phyloP scores from a whole-genome alignment of 1,284 basidiomycete species.

The Cryptococcus hybrid region DNA sequence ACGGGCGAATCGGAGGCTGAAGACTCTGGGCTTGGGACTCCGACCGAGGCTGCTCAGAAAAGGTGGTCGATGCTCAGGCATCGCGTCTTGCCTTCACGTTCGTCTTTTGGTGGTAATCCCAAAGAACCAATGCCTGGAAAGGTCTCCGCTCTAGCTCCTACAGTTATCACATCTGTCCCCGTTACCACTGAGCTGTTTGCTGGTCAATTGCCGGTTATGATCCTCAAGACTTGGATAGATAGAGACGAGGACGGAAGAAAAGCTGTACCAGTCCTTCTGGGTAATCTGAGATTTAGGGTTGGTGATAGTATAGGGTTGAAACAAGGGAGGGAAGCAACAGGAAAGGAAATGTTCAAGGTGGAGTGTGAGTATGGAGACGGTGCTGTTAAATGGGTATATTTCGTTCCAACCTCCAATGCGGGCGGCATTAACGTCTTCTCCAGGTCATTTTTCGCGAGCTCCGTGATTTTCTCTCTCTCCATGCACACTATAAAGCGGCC shows the following conservation, averaged over 20 bases:
- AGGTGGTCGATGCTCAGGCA: conserved; percentile 35
- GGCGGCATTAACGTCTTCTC: too few species aligned
- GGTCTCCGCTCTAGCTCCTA: conserved; percentile 30
- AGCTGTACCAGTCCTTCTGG: conserved; percentile 78
- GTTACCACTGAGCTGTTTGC: conserved; percentile 82
- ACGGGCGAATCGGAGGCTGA: conserved; percentile 1
- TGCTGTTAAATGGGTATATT: conserved; percentile 74
- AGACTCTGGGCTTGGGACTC: conserved; percentile 7
- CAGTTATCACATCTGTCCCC: conserved; percentile 57
- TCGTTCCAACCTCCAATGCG: conserved; percentile 35
- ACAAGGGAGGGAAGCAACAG: conserved; percentile 26
- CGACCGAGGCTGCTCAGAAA: conserved; percentile 24
- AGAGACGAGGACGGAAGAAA: conserved; percentile 82
- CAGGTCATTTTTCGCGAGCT: conserved; percentile 88
- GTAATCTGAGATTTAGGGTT: conserved; percentile 48
- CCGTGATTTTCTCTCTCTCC: conserved; percentile 86
- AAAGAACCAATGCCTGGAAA: conserved; percentile 25
- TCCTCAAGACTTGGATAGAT: conserved; percentile 87
- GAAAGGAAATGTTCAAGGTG: conserved; percentile 49
- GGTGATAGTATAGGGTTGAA: conserved; percentile 44
- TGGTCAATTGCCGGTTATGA: conserved; percentile 75
- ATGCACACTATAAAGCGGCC: conserved; percentile 86
- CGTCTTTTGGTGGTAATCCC: conserved; percentile 1
- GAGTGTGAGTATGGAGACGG: conserved; percentile 94
- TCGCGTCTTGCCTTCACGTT: conserved; percentile 27